Evolutionary conservation across 2,329 filamentous ascomycete genomes (phyloP).

Genomic region (Colletotrichum caudatum): DNA sequence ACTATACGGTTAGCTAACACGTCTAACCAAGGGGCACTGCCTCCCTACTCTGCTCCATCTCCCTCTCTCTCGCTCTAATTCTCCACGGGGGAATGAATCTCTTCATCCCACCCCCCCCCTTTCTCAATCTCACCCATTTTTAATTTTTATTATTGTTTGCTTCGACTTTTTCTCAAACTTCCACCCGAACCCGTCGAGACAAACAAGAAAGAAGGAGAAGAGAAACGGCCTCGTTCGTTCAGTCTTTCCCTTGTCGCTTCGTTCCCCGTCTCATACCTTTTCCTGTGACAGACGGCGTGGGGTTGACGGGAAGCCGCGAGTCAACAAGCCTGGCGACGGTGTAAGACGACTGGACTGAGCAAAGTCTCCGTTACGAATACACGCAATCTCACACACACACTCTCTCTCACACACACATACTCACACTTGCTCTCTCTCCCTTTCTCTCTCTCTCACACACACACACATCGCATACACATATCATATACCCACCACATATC

Average conservation of each 20-base stretch:
- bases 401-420: background rate
- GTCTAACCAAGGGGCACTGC: too few relatives aligned
- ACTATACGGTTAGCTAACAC: too few relatives aligned
- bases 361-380: background rate
- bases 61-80: background rate
- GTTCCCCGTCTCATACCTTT: background rate
- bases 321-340: background rate
- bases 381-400: background rate
- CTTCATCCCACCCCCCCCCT: background rate
- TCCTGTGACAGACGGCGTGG: background rate
- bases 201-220: background rate
- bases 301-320: background rate
- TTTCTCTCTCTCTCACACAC: too few relatives aligned
- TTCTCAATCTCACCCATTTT: background rate
- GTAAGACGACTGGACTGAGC: slow-evolving; percentile 21
- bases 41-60: background rate
- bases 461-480: background rate
- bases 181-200: background rate
- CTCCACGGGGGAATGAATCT: background rate
- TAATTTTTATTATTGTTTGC: background rate
- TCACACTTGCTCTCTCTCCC: too few relatives aligned
- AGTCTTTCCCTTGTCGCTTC: background rate
- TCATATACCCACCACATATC: background rate
- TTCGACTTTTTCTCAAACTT: background rate
- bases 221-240: slow-evolving; percentile 7